phyloP scores from a whole-genome alignment of 306 rosid species.

The Cucumis cinereus region DNA sequence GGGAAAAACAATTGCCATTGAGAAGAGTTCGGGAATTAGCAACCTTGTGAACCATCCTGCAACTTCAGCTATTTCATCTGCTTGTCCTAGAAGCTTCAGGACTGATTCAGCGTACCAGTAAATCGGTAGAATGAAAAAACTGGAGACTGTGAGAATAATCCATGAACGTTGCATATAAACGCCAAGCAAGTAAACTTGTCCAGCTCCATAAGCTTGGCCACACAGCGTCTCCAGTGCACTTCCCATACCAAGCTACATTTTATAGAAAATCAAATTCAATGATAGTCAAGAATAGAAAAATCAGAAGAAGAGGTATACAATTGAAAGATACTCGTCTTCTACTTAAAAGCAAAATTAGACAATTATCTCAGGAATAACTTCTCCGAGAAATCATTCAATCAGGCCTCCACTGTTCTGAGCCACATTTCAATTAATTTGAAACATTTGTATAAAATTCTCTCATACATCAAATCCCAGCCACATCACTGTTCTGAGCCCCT shows the following conservation, averaged over 20 bases:
- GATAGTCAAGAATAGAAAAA: background rate
- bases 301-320: background rate
- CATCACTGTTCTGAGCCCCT: background rate
- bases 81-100: conserved; percentile 59
- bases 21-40: conserved; percentile 59
- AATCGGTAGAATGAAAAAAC: conserved; percentile 46
- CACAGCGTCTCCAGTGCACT: conserved; percentile 86
- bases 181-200: conserved; percentile 62
- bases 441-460: background rate
- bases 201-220: conserved; percentile 95
- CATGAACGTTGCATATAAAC: conserved; percentile 87
- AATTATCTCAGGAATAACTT: background rate
- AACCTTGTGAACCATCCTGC: conserved; percentile 44
- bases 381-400: background rate
- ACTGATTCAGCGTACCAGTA: conserved; percentile 61
- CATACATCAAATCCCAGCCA: background rate
- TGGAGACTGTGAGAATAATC: conserved; percentile 36
- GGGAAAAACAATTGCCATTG: conserved; percentile 61
- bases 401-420: background rate
- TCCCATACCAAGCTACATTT: conserved; percentile 38
- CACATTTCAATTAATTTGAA: background rate
- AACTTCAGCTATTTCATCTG: conserved; percentile 49
- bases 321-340: background rate
- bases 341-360: background rate
- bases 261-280: background rate